A percentile compares a stretch with the other conserved stretches of the same genome.
Evolutionary conservation across 495 filamentous ascomycete genomes (phyloP).

Genomic region (Penicillium parvum): DNA sequence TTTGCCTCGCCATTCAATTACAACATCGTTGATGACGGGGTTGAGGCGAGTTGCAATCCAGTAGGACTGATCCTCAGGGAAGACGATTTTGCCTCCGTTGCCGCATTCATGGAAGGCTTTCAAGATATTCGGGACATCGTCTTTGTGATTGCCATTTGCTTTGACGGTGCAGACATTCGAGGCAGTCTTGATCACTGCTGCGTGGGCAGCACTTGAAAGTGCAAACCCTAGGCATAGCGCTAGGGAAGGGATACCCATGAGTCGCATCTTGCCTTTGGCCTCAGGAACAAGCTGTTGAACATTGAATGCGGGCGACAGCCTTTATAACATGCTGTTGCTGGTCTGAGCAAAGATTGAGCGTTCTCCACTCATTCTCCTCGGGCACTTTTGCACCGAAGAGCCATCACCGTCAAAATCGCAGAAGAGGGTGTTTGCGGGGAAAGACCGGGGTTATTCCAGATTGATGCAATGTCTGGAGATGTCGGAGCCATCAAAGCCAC

Average conservation of each 20-base stretch:
- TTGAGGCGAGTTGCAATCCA: slow-evolving; percentile 48
- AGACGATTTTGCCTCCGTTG: slow-evolving; percentile 48
- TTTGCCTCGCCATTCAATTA: slow-evolving; percentile 45
- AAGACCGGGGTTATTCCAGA: background rate
- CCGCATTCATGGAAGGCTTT: slow-evolving; percentile 47
- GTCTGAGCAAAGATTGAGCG: background rate
- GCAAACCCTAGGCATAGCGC: slow-evolving; percentile 1
- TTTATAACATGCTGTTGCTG: too few relatives aligned
- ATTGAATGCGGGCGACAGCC: background rate
- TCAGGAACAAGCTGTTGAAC: background rate
- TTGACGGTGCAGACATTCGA: slow-evolving; percentile 26
- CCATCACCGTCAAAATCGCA: background rate
- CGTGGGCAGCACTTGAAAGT: background rate
- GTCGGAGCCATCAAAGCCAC: slow-evolving; percentile 4
- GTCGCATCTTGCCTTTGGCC: background rate
- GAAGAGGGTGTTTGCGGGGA: slow-evolving; percentile 13
- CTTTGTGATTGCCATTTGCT: slow-evolving; percentile 23
- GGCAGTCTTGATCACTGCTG: background rate
- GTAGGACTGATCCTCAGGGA: slow-evolving; percentile 47
- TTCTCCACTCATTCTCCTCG: slow-evolving; percentile 3
- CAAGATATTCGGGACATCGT: slow-evolving; percentile 50
- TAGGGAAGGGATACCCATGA: background rate
- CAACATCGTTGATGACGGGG: slow-evolving; percentile 41
- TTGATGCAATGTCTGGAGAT: slow-evolving; percentile 13
- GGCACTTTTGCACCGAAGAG: slow-evolving; percentile 14